Evolutionary conservation across 1,139 yeast species (phyloP).

Genomic region (Kluyveromyces marxianus): DNA sequence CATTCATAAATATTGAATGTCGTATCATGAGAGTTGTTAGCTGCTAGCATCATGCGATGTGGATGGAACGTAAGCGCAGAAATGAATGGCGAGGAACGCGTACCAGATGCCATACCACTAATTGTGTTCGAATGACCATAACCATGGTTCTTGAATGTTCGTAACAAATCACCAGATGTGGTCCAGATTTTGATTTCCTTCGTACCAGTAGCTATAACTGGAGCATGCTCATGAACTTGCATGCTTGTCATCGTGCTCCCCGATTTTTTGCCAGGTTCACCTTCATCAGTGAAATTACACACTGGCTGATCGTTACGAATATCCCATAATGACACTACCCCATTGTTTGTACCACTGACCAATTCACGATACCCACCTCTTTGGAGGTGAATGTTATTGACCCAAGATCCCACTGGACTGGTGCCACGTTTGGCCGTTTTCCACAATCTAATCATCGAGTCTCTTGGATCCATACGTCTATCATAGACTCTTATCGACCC

Average conservation of each 20-base stretch:
- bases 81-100: constrained; percentile 37
- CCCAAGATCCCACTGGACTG: constrained; percentile 42
- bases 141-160: constrained; percentile 52
- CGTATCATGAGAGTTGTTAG: constrained; percentile 74
- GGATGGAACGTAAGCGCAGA: constrained; percentile 80
- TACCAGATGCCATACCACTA: constrained; percentile 27
- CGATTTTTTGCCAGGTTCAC: constrained; percentile 7
- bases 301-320: constrained; percentile 70
- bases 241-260: constrained; percentile 50
- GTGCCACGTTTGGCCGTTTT: constrained; percentile 30
- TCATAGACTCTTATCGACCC: constrained; percentile 89
- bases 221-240: constrained; percentile 94
- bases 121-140: constrained; percentile 27
- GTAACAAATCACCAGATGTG: constrained; percentile 67
- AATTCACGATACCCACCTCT: constrained; percentile 93
- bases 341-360: constrained; percentile 77
- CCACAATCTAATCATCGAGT: constrained; percentile 84
- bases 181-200: constrained; percentile 80
- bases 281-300: constrained; percentile 48
- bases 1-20: constrained; percentile 62
- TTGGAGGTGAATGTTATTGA: constrained; percentile 87
- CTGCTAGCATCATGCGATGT: constrained; percentile 88
- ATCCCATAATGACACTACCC: constrained; percentile 85
- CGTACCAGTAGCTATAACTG: constrained; percentile 81
- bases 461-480: constrained; percentile 75